phyloP scores from a whole-genome alignment of 495 filamentous ascomycete genomes.

The Clohesyomyces aquaticus region DNA sequence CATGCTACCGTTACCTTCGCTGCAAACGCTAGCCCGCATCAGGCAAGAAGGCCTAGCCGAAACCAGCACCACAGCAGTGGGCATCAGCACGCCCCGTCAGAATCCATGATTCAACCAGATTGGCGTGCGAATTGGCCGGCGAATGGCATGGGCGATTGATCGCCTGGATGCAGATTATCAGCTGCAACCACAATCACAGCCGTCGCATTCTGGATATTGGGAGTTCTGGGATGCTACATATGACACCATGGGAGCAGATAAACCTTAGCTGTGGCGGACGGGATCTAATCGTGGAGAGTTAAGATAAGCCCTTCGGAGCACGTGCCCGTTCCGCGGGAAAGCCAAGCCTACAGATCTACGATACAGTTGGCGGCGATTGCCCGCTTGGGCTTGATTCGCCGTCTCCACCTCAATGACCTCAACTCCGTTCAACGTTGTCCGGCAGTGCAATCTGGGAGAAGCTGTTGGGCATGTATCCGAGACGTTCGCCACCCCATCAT shows the following conservation, averaged over 20 bases:
- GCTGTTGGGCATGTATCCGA: too few species aligned
- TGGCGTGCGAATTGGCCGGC: neutral
- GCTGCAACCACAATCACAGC: slow-evolving; percentile 36
- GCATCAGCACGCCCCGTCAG: slow-evolving; percentile 7
- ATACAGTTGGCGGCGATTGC: neutral
- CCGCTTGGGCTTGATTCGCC: neutral
- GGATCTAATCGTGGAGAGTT: neutral
- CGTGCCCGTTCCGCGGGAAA: slow-evolving; percentile 2
- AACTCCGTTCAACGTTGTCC: neutral
- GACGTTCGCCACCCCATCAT: too few species aligned
- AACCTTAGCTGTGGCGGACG: too few species aligned
- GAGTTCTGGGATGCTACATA: neutral
- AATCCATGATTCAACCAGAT: slow-evolving; percentile 29
- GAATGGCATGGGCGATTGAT: neutral
- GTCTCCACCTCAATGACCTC: neutral
- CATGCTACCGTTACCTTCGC: slow-evolving; percentile 36
- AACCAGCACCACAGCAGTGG: slow-evolving; percentile 21
- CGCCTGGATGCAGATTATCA: neutral
- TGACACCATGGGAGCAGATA: too few species aligned
- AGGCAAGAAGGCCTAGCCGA: neutral
- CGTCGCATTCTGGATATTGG: slow-evolving; percentile 30
- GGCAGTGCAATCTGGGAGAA: too few species aligned
- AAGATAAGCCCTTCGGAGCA: neutral
- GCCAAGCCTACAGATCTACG: neutral
- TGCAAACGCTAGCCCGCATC: slow-evolving; percentile 21